Conservation (phyloP, 257 asterid species). For the Solanum pennellii region DNA sequence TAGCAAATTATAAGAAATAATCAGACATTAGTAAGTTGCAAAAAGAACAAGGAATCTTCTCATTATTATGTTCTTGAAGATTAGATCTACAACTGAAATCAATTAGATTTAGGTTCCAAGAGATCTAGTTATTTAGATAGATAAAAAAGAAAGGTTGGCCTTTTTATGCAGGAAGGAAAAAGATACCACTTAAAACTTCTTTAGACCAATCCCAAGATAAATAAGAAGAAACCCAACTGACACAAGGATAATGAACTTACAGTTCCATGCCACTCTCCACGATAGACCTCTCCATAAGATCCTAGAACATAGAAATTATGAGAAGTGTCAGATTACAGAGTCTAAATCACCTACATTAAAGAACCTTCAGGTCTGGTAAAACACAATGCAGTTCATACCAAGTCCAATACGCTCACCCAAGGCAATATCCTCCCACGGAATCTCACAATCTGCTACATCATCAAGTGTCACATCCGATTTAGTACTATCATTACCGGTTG, state of each 20-base stretch:
- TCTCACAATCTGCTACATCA: conserved; percentile 96
- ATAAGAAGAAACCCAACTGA: not conserved
- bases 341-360: conserved; percentile 5
- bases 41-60: not conserved
- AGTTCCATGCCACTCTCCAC: conserved; percentile 99
- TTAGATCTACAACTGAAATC: not conserved
- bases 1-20: not conserved
- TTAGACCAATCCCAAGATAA: not conserved
- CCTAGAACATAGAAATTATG: conserved; percentile 37
- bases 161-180: not conserved
- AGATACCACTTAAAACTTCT: not conserved
- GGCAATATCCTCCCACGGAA: conserved; percentile 84
- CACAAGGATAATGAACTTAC: conserved; percentile 44
- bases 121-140: not conserved
- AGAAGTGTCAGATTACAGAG: conserved; percentile 1
- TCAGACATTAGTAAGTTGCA: not conserved
- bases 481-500: conserved; percentile 57
- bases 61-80: not conserved
- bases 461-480: conserved; percentile 71
- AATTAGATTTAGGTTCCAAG: not conserved
- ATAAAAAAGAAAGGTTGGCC: not conserved
- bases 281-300: conserved; percentile 95
- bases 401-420: conserved; percentile 99
- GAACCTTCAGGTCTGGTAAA: conserved; percentile 4
- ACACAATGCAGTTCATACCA: conserved; percentile 45